Evolutionary conservation across 2,329 filamentous ascomycete genomes (phyloP).

Genomic region (Aspergillus pseudonomiae): DNA sequence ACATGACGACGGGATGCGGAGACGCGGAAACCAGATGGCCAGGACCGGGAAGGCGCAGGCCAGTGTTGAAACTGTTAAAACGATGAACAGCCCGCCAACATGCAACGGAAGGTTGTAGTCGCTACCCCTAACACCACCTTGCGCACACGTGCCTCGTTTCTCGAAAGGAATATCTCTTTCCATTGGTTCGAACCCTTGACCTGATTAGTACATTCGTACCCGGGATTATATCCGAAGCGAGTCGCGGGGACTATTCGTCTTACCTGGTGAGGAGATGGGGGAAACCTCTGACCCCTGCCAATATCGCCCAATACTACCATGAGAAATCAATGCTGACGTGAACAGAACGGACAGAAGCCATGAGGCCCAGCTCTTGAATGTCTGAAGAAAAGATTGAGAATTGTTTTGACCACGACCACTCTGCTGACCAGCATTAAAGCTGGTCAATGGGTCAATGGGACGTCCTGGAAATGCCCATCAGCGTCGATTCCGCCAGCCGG

Average conservation of each 20-base stretch:
- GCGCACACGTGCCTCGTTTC: conserved; percentile 30
- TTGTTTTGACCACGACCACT: neutral
- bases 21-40: conserved; percentile 60
- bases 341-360: conserved; percentile 33
- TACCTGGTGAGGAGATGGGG: neutral
- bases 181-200: neutral
- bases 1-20: conserved; percentile 56
- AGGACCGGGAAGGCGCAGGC: conserved; percentile 70
- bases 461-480: conserved; percentile 21
- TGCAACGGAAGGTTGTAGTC: conserved; percentile 67
- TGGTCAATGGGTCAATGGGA: conserved; percentile 18
- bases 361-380: conserved; percentile 24
- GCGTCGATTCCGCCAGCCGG: neutral
- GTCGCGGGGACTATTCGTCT: too few relatives aligned
- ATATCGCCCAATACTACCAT: conserved; percentile 17
- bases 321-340: conserved; percentile 27
- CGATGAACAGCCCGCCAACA: conserved; percentile 66
- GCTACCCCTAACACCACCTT: conserved; percentile 25
- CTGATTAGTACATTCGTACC: neutral
- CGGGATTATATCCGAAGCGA: neutral
- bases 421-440: conserved; percentile 7
- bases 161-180: neutral
- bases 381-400: conserved; percentile 15
- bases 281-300: conserved; percentile 1
- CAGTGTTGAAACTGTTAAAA: conserved; percentile 56